These are phyloP conservation scores for Aspergillus asperescens DNA, from an alignment of 495 filamentous ascomycete genomes.

Conservation along the genomic window DNA sequence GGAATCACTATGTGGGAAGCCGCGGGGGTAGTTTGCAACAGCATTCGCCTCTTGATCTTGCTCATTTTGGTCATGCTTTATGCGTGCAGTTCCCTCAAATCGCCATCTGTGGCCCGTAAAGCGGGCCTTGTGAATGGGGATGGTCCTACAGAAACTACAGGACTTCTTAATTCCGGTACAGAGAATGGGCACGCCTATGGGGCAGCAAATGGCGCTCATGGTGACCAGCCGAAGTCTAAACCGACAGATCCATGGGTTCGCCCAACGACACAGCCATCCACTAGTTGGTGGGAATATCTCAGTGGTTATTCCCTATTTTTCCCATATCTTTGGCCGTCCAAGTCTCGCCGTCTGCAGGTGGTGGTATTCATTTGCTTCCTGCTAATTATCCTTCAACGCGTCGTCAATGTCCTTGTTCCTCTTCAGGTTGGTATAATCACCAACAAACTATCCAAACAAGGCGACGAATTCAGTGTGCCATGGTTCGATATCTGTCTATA, in stretches of 20 bases:
- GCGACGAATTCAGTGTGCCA: slow-evolving; percentile 47
- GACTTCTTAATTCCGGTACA: slow-evolving; percentile 38
- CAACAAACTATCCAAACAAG: slow-evolving; percentile 52
- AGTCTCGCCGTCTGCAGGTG: slow-evolving; percentile 63
- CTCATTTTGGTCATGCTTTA: slow-evolving; percentile 56
- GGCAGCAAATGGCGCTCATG: slow-evolving; percentile 33
- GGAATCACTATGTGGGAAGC: slow-evolving; percentile 61
- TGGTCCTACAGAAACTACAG: slow-evolving; percentile 49
- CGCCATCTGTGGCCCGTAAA: slow-evolving; percentile 25
- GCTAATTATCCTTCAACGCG: slow-evolving; percentile 69
- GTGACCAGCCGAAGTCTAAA: slow-evolving; percentile 34
- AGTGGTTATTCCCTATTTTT: slow-evolving; percentile 85
- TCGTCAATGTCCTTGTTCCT: slow-evolving; percentile 77
- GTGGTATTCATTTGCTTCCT: slow-evolving; percentile 74
- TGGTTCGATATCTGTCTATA: slow-evolving; percentile 72
- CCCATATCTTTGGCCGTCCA: slow-evolving; percentile 89
- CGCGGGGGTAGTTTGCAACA: slow-evolving; percentile 53
- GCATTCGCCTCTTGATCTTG: slow-evolving; percentile 57
- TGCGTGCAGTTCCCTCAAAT: slow-evolving; percentile 43
- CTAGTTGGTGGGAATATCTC: slow-evolving; percentile 87
- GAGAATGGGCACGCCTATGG: slow-evolving; percentile 53
- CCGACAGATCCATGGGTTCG: slow-evolving; percentile 55
- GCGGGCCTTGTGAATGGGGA: slow-evolving; percentile 26
- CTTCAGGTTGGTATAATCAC: slow-evolving; percentile 70
- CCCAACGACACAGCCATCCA: slow-evolving; percentile 58